These are phyloP conservation scores for Edaphochlamys debaryana DNA, from an alignment of 139 green algal genomes.

Conservation along the genomic window DNA sequence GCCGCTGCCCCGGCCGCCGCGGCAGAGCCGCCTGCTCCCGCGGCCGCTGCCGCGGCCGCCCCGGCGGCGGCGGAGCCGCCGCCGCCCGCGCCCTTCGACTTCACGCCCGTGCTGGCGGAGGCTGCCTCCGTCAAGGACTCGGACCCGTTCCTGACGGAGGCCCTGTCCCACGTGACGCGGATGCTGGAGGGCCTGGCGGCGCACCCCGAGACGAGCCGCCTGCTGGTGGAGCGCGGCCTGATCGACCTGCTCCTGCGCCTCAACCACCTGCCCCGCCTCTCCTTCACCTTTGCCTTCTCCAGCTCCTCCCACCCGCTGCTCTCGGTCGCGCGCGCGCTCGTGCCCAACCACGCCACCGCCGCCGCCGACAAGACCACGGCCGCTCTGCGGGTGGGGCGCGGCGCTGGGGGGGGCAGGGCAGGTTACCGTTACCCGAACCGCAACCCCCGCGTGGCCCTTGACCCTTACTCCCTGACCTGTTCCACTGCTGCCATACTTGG, in stretches of 20 bases:
- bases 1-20: neutral
- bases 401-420: too few species aligned
- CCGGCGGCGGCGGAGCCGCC: neutral
- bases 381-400: too few species aligned
- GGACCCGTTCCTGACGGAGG: constrained; percentile 71
- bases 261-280: constrained; percentile 82
- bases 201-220: constrained; percentile 62
- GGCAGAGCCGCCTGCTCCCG: constrained; percentile 11
- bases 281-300: constrained; percentile 79
- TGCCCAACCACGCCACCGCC: constrained; percentile 48
- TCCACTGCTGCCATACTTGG: too few species aligned
- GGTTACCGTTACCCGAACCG: too few species aligned
- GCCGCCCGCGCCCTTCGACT: constrained; percentile 35
- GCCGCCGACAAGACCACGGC: constrained; percentile 48
- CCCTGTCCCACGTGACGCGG: constrained; percentile 72
- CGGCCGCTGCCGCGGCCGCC: too few species aligned
- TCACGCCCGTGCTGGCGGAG: constrained; percentile 20
- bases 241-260: constrained; percentile 81
- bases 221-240: constrained; percentile 85
- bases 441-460: too few species aligned
- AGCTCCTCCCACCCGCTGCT: constrained; percentile 82
- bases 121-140: constrained; percentile 23
- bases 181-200: constrained; percentile 88
- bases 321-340: constrained; percentile 77
- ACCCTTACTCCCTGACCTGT: too few species aligned